phyloP scores from a whole-genome alignment of 305 asterid species.

The Ajuga reptans region DNA sequence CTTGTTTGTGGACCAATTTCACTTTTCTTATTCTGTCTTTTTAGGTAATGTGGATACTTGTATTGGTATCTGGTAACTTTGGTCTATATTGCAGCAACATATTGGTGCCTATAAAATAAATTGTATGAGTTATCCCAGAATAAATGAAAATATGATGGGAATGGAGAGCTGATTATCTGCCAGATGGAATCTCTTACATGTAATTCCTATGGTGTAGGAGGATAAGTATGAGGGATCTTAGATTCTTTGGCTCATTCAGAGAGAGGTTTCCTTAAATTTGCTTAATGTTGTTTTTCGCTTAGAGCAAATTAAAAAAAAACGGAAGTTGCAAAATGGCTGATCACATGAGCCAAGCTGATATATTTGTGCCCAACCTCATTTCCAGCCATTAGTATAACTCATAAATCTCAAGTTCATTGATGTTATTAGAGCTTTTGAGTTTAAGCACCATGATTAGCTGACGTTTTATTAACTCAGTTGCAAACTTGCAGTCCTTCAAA shows the following conservation, averaged over 20 bases:
- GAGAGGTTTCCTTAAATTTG: not conserved
- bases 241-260: not conserved
- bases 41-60: not conserved
- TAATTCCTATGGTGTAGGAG: not conserved
- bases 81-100: not conserved
- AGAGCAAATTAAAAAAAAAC: not conserved
- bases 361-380: not conserved
- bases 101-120: not conserved
- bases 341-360: not conserved
- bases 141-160: not conserved
- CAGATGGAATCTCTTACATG: not conserved
- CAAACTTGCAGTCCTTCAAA: not conserved
- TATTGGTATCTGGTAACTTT: not conserved
- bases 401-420: not conserved
- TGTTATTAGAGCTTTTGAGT: conserved; percentile 1
- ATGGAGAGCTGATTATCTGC: not conserved
- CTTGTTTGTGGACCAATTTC: not conserved
- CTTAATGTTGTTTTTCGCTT: not conserved
- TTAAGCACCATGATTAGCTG: not conserved
- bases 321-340: not conserved
- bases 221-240: not conserved
- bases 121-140: not conserved
- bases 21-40: not conserved
- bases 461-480: not conserved
- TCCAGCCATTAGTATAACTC: not conserved